Evolutionary conservation across 106 monocot genomes (phyloP).

Genomic region (Allium cepa): DNA sequence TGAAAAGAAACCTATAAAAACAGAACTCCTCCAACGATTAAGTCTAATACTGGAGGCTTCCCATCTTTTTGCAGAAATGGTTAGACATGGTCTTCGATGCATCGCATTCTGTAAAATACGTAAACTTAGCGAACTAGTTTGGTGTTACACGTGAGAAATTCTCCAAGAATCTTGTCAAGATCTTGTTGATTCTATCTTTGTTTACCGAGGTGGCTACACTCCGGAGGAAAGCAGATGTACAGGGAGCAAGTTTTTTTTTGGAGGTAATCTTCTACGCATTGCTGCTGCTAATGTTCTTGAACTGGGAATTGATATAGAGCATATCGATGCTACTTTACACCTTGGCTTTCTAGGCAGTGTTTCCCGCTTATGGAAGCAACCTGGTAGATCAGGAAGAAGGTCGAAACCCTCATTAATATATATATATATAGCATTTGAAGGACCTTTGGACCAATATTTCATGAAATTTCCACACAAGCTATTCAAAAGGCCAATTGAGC

Average conservation of each 20-base stretch:
- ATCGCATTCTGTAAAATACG: slow-evolving; percentile 95
- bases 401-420: slow-evolving; percentile 58
- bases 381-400: slow-evolving; percentile 94
- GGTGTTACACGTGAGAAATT: slow-evolving; percentile 86
- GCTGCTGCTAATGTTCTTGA: slow-evolving; percentile 96
- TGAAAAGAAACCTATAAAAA: slow-evolving; percentile 5
- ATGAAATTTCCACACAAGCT: slow-evolving; percentile 88
- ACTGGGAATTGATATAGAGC: slow-evolving; percentile 89
- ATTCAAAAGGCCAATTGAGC: slow-evolving; percentile 55
- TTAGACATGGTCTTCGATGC: slow-evolving; percentile 90
- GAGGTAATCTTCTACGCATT: slow-evolving; percentile 68
- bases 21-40: slow-evolving; percentile 19
- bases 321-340: slow-evolving; percentile 95
- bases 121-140: slow-evolving; percentile 81
- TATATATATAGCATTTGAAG: slow-evolving; percentile 93
- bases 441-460: slow-evolving; percentile 96
- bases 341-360: slow-evolving; percentile 95
- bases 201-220: slow-evolving; percentile 91
- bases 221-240: slow-evolving; percentile 82
- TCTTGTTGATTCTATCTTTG: slow-evolving; percentile 55
- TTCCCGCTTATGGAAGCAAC: slow-evolving; percentile 98
- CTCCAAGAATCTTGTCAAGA: slow-evolving; percentile 46
- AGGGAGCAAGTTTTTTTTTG: slow-evolving; percentile 61
- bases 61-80: slow-evolving; percentile 83
- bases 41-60: slow-evolving; percentile 76